Percentiles rank a stretch among this genome's conserved stretches.
Conservation (phyloP, 2,329 filamentous ascomycete species). For the Monosporascus sp. region DNA sequence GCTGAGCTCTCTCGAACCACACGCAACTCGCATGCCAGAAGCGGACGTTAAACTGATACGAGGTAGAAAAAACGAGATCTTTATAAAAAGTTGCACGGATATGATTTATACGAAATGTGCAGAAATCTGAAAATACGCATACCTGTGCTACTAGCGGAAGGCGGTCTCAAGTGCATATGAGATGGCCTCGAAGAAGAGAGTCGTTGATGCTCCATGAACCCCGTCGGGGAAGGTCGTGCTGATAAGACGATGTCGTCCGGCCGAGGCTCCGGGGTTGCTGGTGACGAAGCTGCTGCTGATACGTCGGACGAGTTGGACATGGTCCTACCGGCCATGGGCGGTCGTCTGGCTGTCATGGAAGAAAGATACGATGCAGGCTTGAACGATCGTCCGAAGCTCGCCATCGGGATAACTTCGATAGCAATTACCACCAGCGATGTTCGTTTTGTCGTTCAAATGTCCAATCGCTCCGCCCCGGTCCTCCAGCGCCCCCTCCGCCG, state of each 20-base stretch:
- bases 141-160: neutral
- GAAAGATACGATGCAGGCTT: conserved; percentile 41
- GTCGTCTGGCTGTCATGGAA: conserved; percentile 35
- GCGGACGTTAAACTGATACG: no score
- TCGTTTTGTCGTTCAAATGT: no score
- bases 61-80: no score
- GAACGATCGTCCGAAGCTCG: conserved; percentile 44
- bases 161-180: conserved; percentile 16
- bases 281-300: conserved; percentile 31
- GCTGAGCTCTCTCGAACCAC: no score
- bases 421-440: no score
- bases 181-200: conserved; percentile 8
- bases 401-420: conserved; percentile 29
- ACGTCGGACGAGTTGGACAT: conserved; percentile 43
- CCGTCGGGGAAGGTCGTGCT: conserved; percentile 26
- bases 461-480: no score
- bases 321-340: conserved; percentile 37
- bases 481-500: no score
- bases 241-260: conserved; percentile 33
- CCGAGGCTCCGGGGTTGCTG: conserved; percentile 18
- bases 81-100: no score
- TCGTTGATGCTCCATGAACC: conserved; percentile 9
- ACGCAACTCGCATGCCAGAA: no score
- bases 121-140: neutral
- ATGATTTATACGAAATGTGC: no score